phyloP scores from a whole-genome alignment of 139 green algal genomes.

The Monoraphidium neglectum region DNA sequence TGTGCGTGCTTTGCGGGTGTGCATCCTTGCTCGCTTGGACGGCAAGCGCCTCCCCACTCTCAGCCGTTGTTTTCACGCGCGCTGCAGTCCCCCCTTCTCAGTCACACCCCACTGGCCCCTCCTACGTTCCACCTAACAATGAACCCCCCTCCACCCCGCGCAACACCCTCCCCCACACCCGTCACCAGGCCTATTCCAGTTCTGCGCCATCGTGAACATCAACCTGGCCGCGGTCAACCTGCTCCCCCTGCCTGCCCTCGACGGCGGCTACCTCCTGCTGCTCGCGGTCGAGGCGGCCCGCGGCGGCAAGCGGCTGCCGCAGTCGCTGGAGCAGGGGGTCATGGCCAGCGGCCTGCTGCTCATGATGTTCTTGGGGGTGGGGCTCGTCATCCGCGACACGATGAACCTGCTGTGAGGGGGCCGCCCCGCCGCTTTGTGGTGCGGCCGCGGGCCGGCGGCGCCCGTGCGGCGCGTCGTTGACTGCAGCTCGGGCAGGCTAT shows the following conservation, averaged over 20 bases:
- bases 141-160: no score
- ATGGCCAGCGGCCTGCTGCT: constrained; percentile 89
- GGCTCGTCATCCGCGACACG: constrained; percentile 86
- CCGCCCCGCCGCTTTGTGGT: neutral
- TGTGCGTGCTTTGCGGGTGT: no score
- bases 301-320: constrained; percentile 85
- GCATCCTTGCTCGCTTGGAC: no score
- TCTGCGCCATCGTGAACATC: constrained; percentile 97
- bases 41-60: no score
- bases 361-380: constrained; percentile 78
- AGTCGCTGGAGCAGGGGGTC: constrained; percentile 84
- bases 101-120: no score
- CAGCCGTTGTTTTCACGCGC: no score
- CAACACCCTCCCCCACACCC: neutral
- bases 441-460: no score
- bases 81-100: no score
- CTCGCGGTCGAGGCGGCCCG: constrained; percentile 83
- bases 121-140: no score
- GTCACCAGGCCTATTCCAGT: constrained; percentile 62
- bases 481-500: no score
- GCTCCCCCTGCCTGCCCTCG: constrained; percentile 93
- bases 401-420: constrained; percentile 58
- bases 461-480: no score
- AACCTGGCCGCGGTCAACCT: constrained; percentile 98
- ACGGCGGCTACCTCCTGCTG: constrained; percentile 94